Evolutionary conservation across 352 stramenopile species (phyloP), one percentile per base, ranked within the genome.

Genomic region (Blastocystis sp.): DNA sequence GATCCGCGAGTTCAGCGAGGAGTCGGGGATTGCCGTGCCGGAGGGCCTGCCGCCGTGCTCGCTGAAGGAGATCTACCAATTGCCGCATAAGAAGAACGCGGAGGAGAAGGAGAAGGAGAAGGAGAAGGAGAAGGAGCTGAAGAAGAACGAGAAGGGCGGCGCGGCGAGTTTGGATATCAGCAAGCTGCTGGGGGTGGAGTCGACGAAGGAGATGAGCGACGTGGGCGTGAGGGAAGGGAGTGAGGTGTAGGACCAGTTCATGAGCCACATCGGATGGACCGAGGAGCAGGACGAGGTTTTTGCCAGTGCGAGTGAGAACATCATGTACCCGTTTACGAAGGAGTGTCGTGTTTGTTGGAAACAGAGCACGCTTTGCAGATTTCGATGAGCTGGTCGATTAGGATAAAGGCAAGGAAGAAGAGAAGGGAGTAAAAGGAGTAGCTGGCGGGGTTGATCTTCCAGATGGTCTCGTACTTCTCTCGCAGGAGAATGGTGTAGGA

Each of bases 11-110:
- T 84, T 84, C 38, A 48, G 17, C 23, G 52, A 48, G 4, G 74
- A 84, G 21, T 84, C 59, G 14, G 23, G 66, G n/a, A 84, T 84
- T 11, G 14, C 74, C 1, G 21, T 84, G 53, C 74, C 74, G 21
- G 17, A 38, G 19, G 74, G 74, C 2, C 21, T 84, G 40, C 74
- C 74, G 34, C 74, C 74, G 38, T 53, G 74, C 10, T 84, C 74
- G 59, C 53, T 84, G 74, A 84, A 84, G 38, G 74, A 84, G 74
- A 84, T 84, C 40, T 69, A 84, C 45, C 74, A 84, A 41, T 41
- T 84, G 9, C 74, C 74, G 38, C 74, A 84, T 53, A 84, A 84
- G 60, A 84, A 84, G 61, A 69, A 69, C 21, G 40, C 17, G 11
- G 21, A 64, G 19, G 74, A 84, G 41, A 38, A 59, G 28, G 74